Evolutionary conservation across 176 grass and related monocot genomes (phyloP).

Genomic region (Tillandsia leiboldiana): DNA sequence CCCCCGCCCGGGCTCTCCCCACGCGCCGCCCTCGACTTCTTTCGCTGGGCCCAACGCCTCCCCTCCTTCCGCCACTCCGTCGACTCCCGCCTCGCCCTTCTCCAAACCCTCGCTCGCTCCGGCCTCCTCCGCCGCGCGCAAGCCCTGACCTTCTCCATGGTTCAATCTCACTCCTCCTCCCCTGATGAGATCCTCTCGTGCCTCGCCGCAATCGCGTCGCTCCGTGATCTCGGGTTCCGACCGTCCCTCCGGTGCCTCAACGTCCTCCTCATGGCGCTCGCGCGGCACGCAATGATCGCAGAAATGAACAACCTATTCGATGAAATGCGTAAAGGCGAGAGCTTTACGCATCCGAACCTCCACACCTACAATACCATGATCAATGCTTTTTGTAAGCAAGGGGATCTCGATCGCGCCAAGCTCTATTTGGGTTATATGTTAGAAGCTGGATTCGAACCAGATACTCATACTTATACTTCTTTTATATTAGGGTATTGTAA

Average conservation of each 20-base stretch:
- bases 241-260: conserved; percentile 44
- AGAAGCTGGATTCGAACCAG: conserved; percentile 35
- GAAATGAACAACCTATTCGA: conserved; percentile 60
- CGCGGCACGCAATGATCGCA: conserved; percentile 43
- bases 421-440: conserved; percentile 50
- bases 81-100: conserved; percentile 19
- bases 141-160: conserved; percentile 18
- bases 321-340: conserved; percentile 32
- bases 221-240: conserved; percentile 7
- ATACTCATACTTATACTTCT: conserved; percentile 66
- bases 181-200: conserved; percentile 5
- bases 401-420: conserved; percentile 53
- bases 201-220: conserved; percentile 13
- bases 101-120: conserved; percentile 17
- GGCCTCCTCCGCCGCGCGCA: background rate
- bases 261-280: conserved; percentile 54
- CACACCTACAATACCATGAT: conserved; percentile 72
- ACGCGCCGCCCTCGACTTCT: conserved; percentile 16
- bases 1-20: conserved; percentile 9
- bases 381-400: conserved; percentile 70
- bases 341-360: conserved; percentile 34
- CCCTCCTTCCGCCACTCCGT: conserved; percentile 23
- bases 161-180: conserved; percentile 10
- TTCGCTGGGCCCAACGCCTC: conserved; percentile 10
- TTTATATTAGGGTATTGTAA: conserved; percentile 62